These are phyloP conservation scores for Penicillium sclerotigenum DNA, from an alignment of 2,329 filamentous ascomycete genomes.

Conservation along the genomic window DNA sequence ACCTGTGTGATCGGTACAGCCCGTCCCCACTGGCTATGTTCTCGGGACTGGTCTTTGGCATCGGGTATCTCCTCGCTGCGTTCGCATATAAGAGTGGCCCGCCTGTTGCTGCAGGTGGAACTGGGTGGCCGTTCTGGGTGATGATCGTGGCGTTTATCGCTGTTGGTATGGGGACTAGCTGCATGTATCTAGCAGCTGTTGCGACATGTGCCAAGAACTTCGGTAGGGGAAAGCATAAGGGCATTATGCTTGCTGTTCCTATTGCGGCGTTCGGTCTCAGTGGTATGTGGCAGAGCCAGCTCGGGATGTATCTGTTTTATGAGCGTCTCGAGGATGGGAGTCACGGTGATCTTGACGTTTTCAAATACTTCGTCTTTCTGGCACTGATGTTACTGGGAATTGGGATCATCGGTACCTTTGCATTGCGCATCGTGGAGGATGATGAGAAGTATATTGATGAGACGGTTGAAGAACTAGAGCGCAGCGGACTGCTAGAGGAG, in stretches of 20 bases:
- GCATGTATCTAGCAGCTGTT: constrained; percentile 87
- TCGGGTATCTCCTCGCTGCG: constrained; percentile 80
- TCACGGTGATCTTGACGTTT: constrained; percentile 65
- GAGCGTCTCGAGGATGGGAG: constrained; percentile 64
- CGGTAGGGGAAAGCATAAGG: constrained; percentile 80
- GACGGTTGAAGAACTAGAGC: constrained; percentile 84
- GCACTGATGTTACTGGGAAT: constrained; percentile 66
- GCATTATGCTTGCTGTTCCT: constrained; percentile 81
- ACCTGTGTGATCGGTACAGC: constrained; percentile 84
- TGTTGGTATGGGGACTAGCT: constrained; percentile 78
- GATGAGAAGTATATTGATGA: constrained; percentile 81
- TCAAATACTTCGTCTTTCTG: constrained; percentile 84
- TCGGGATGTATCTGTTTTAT: constrained; percentile 74
- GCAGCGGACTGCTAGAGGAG: constrained; percentile 72
- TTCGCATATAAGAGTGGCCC: constrained; percentile 66
- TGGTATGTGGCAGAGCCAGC: constrained; percentile 92
- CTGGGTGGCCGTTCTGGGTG: constrained; percentile 68
- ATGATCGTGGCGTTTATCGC: constrained; percentile 84
- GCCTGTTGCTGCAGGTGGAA: constrained; percentile 49
- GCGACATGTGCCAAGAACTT: constrained; percentile 99
- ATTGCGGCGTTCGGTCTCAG: constrained; percentile 92
- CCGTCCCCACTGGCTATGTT: constrained; percentile 72
- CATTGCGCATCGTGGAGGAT: constrained; percentile 76
- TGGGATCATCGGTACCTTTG: constrained; percentile 70
- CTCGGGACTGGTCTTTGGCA: constrained; percentile 70